A percentile compares a stretch with the other conserved stretches of the same genome.
Conservation (phyloP, 148 eudicot species). For the Persicaria maculosa region DNA sequence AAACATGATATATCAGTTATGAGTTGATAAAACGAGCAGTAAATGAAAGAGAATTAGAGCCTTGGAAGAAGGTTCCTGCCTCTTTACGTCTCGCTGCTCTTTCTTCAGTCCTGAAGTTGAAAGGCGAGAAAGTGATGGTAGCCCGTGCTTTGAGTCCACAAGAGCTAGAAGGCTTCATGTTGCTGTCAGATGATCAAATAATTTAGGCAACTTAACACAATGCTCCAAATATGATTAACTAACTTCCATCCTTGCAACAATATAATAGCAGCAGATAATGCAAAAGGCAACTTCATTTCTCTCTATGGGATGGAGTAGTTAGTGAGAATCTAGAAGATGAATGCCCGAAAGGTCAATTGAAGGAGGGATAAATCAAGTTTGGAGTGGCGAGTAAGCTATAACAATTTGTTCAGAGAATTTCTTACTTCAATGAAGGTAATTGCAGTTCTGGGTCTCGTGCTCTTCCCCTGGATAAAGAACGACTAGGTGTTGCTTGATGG, state of each 20-base stretch:
- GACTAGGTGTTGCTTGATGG: not conserved
- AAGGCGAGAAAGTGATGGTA: slow-evolving; percentile 36
- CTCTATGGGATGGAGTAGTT: slow-evolving; percentile 1
- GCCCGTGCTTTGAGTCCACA: slow-evolving; percentile 24
- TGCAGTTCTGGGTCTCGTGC: not conserved
- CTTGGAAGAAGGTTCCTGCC: slow-evolving; percentile 29
- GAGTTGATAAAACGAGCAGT: not conserved
- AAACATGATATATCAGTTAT: not conserved
- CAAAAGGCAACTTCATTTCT: not conserved
- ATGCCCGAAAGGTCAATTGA: not conserved
- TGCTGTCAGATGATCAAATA: slow-evolving; percentile 25
- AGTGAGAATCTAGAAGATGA: not conserved
- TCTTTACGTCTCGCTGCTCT: slow-evolving; percentile 72
- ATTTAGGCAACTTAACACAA: slow-evolving; percentile 1
- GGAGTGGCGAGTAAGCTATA: not conserved
- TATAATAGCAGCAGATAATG: too few species aligned
- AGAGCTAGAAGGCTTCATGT: slow-evolving; percentile 23
- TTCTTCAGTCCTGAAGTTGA: slow-evolving; percentile 72
- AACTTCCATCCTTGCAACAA: not conserved
- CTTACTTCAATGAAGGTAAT: not conserved
- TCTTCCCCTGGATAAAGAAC: not conserved
- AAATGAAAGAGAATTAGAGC: not conserved
- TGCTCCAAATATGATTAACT: not conserved
- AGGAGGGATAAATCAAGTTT: not conserved
- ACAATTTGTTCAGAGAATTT: not conserved